Evolutionary conservation across 352 stramenopile species (phyloP).

Genomic region (Globisporangium mamillatum): DNA sequence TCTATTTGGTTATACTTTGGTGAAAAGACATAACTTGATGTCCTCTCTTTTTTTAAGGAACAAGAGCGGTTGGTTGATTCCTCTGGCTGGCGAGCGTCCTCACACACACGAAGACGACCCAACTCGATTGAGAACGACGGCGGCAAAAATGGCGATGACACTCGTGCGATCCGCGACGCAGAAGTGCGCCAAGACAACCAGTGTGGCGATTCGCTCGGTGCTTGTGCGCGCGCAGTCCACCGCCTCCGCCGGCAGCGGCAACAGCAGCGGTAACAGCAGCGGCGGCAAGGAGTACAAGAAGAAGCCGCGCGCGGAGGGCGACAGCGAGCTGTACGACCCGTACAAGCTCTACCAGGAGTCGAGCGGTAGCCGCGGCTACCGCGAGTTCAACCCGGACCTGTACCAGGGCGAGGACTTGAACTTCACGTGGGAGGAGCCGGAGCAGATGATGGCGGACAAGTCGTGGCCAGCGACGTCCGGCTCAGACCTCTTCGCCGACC

Average conservation of each 20-base stretch:
- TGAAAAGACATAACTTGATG: no score
- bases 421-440: conserved; percentile 71
- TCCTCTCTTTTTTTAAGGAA: no score
- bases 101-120: background rate
- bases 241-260: background rate
- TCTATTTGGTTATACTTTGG: no score
- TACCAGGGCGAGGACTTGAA: conserved; percentile 48
- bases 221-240: conserved; percentile 15
- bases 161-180: conserved; percentile 42
- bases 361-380: conserved; percentile 63
- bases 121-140: background rate
- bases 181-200: conserved; percentile 19
- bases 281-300: conserved; percentile 17
- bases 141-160: conserved; percentile 34
- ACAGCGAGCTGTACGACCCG: conserved; percentile 66
- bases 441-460: conserved; percentile 87
- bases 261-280: conserved; percentile 3
- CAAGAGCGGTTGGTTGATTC: no score
- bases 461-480: conserved; percentile 79
- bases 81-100: background rate
- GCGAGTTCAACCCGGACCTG: conserved; percentile 76
- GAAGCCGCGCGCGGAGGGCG: conserved; percentile 18
- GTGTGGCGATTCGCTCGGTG: conserved; percentile 21
- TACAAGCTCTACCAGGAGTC: conserved; percentile 81
- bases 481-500: conserved; percentile 75